phyloP scores from a whole-genome alignment of 805 yeast species.

The Pichia scutulata region DNA sequence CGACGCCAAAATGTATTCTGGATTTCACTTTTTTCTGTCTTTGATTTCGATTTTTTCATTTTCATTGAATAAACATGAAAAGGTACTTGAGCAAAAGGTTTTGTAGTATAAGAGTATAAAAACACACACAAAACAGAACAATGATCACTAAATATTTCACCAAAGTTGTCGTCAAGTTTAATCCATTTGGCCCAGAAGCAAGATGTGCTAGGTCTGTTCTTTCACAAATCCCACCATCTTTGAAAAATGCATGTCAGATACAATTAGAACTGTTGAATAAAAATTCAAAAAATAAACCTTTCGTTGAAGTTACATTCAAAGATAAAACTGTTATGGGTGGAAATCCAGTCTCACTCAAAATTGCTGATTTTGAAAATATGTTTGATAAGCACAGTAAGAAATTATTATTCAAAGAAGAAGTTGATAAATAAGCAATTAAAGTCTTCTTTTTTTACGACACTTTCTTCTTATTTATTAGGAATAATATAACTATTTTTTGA shows the following conservation, averaged over 20 bases:
- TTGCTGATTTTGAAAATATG: slow-evolving; percentile 54
- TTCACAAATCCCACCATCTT: slow-evolving; percentile 70
- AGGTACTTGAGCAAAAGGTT: no score
- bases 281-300: slow-evolving; percentile 42
- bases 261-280: slow-evolving; percentile 53
- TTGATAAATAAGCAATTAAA: slow-evolving; percentile 25
- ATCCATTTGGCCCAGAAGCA: slow-evolving; percentile 69
- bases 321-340: slow-evolving; percentile 66
- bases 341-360: slow-evolving; percentile 51
- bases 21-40: no score
- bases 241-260: slow-evolving; percentile 53
- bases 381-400: slow-evolving; percentile 81
- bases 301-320: slow-evolving; percentile 69
- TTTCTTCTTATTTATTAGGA: no score
- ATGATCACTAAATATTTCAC: slow-evolving; percentile 92
- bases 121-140: not conserved
- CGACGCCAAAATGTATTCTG: no score
- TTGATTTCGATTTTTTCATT: no score
- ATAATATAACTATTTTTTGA: not conserved
- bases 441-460: no score
- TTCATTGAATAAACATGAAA: no score
- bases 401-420: slow-evolving; percentile 66
- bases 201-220: slow-evolving; percentile 75
- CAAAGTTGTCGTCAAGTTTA: slow-evolving; percentile 65
- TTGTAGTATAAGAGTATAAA: no score